phyloP scores from a whole-genome alignment of 805 yeast genomes.

The Candida fluviatilis region DNA sequence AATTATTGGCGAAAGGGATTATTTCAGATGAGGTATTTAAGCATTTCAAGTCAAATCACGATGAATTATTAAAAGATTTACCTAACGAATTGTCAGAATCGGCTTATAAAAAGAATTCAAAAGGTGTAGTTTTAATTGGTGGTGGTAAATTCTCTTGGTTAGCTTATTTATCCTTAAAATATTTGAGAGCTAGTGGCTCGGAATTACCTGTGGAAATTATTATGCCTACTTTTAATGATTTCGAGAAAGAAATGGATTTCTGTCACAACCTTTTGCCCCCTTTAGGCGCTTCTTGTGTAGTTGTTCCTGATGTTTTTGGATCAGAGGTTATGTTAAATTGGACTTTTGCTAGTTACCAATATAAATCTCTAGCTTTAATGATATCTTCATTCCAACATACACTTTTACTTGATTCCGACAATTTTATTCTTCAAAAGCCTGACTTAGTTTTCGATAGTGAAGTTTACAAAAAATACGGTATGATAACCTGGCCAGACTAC shows the following conservation, averaged over 20 bases:
- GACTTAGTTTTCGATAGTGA: constrained; percentile 26
- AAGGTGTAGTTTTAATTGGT: constrained; percentile 33
- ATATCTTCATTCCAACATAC: constrained; percentile 31
- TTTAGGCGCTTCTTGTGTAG: constrained; percentile 64
- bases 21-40: constrained; percentile 19
- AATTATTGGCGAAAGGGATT: constrained; percentile 21
- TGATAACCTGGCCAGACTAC: constrained; percentile 43
- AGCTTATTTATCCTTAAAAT: constrained; percentile 25
- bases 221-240: constrained; percentile 31
- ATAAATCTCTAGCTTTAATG: constrained; percentile 53
- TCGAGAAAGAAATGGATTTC: constrained; percentile 25
- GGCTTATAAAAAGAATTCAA: constrained; percentile 18
- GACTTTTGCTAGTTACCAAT: constrained; percentile 59
- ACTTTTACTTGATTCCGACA: constrained; percentile 33
- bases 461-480: constrained; percentile 25
- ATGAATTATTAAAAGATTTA: constrained; percentile 14
- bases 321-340: constrained; percentile 37
- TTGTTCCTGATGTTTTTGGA: constrained; percentile 49
- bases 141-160: constrained; percentile 35
- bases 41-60: constrained; percentile 21
- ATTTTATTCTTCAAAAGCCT: constrained; percentile 26
- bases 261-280: constrained; percentile 62
- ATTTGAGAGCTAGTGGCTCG: constrained; percentile 35
- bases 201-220: constrained; percentile 36
- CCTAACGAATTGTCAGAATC: constrained; percentile 18